These are phyloP conservation scores for California macrophylla DNA, from an alignment of 441 rosid genomes.

Conservation along the genomic window DNA sequence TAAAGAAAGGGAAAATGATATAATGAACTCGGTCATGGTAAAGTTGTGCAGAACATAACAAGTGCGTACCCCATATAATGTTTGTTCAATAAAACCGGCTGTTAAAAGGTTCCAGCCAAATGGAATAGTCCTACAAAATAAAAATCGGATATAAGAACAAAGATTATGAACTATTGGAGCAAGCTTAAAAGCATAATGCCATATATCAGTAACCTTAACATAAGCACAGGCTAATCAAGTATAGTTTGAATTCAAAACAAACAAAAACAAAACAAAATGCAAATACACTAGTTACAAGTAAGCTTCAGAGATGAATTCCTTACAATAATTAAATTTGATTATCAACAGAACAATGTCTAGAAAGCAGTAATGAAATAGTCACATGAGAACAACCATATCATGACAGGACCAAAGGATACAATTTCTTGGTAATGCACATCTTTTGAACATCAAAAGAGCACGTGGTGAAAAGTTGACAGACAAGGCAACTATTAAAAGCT, in stretches of 20 bases:
- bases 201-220: background rate
- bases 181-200: background rate
- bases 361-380: background rate
- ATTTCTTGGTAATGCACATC: background rate
- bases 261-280: background rate
- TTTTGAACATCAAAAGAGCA: background rate
- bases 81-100: conserved; percentile 76
- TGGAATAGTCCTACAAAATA: conserved; percentile 76
- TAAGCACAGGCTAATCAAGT: background rate
- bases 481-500: background rate
- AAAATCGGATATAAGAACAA: conserved; percentile 4
- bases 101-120: conserved; percentile 92
- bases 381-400: background rate
- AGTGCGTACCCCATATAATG: conserved; percentile 64
- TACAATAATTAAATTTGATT: background rate
- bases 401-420: background rate
- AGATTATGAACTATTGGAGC: background rate
- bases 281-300: background rate
- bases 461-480: background rate
- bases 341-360: background rate
- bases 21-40: background rate
- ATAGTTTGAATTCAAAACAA: background rate
- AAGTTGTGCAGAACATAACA: background rate
- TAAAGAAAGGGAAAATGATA: background rate
- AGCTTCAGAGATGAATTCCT: background rate